Evolutionary conservation across 768 basidiomycete species (phyloP).

Genomic region (Boletus reticulatus): DNA sequence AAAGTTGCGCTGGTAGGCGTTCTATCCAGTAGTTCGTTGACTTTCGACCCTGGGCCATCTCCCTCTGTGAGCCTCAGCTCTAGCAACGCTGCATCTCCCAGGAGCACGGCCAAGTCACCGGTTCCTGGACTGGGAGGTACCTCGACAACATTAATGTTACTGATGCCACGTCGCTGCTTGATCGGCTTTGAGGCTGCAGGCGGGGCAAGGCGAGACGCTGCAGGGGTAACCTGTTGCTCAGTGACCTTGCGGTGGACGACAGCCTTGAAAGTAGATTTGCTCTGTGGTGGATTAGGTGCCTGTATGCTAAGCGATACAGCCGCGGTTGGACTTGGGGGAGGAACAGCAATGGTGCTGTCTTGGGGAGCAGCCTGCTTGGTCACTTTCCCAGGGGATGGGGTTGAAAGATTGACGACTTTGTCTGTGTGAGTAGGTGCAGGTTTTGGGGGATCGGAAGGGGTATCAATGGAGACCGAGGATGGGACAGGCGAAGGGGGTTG

Average conservation of each 20-base stretch:
- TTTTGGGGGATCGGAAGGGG: neutral
- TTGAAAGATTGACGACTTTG: neutral
- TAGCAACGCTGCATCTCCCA: conserved; percentile 57
- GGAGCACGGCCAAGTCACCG: conserved; percentile 51
- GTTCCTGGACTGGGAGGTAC: conserved; percentile 45
- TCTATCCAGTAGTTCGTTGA: conserved; percentile 8
- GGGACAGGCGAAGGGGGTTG: neutral
- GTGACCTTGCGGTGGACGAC: conserved; percentile 57
- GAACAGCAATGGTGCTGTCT: neutral
- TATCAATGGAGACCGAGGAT: neutral
- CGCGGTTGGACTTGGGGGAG: conserved; percentile 1
- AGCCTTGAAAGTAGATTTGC: conserved; percentile 44
- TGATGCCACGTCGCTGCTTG: conserved; percentile 29
- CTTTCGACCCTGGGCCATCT: conserved; percentile 19
- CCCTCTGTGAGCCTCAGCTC: conserved; percentile 54
- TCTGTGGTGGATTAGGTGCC: conserved; percentile 9
- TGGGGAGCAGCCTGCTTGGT: neutral
- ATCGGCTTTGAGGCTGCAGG: conserved; percentile 27
- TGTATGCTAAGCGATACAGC: conserved; percentile 3
- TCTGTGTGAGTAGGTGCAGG: neutral
- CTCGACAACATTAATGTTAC: conserved; percentile 23
- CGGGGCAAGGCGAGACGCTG: conserved; percentile 12
- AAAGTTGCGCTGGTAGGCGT: conserved; percentile 30
- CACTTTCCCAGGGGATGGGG: neutral
- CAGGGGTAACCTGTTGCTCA: conserved; percentile 30